Conservation (phyloP, 768 basidiomycete genomes). For the Chalciporus sphaerocephalus region DNA sequence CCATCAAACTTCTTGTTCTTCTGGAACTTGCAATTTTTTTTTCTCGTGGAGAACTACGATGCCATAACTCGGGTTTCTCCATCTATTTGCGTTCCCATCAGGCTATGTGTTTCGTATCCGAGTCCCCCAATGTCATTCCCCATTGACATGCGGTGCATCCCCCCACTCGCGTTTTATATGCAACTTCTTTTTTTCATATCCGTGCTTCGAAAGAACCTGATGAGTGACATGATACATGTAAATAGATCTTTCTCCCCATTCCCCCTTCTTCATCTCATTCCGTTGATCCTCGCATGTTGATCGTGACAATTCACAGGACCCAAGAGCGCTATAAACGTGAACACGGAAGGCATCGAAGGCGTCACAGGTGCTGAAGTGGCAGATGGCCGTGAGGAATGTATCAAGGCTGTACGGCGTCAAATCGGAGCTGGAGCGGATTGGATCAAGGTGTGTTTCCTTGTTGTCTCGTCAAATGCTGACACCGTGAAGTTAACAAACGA, state of each 20-base stretch:
- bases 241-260: not conserved
- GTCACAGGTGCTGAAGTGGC: conserved; percentile 54
- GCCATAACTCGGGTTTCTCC: too few species aligned
- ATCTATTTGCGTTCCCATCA: too few species aligned
- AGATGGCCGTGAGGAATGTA: conserved; percentile 53
- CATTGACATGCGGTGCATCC: too few species aligned
- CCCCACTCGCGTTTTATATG: conserved; percentile 1
- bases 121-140: not conserved
- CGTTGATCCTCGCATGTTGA: not conserved
- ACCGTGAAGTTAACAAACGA: too few species aligned
- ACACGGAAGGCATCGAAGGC: conserved; percentile 51
- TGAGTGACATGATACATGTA: not conserved
- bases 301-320: conserved; percentile 39
- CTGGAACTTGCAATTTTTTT: not conserved
- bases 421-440: conserved; percentile 64
- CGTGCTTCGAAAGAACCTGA: conserved; percentile 18
- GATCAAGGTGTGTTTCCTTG: conserved; percentile 47
- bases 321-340: conserved; percentile 42
- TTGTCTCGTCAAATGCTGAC: too few species aligned
- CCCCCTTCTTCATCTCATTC: not conserved
- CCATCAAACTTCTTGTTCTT: not conserved
- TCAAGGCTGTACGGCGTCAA: conserved; percentile 53
- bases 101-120: not conserved
- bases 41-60: not conserved
- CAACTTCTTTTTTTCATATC: not conserved